Base-by-base conservation (phyloP, 2,329 filamentous ascomycete species). In the Lachnellula arida region DNA sequence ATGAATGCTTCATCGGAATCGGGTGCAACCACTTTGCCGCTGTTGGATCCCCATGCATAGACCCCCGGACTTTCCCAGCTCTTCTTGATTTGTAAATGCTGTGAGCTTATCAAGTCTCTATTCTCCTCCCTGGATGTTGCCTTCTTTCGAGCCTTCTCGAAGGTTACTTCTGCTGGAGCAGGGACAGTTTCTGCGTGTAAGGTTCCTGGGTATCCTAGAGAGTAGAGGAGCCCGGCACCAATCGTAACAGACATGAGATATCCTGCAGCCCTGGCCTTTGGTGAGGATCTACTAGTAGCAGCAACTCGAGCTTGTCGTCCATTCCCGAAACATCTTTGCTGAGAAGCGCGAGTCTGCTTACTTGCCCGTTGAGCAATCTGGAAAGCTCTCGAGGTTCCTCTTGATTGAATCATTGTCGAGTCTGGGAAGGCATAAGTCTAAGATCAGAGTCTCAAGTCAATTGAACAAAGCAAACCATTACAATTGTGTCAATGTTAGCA, bases 21-120 rank as follows among this genome's bases (percentile, higher is more conserved):
- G 1, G 92, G 91, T 43, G 92, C 91, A 39, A 89, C 89, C n/a
- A 96, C 92, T 64, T 81, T 82, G 58, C 91, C 90, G 15, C 78
- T 76, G 67, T 99, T 99, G 17, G 88, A 91, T 0, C 94, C 94
- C 93, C 94, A 99, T 5, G 88, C 85, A 73, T 96, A 97, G 0
- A 97, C 88, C 2, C 92, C 94, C 0, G 94, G 93, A 58, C 89
- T 86, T 72, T 84, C 82, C 79, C 81, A 85, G 72, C 89, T 95
- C 68, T 83, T 84, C 74, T 89, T 91, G 56, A 96, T 88, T 74
- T 97, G 93, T 5, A 90, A 75, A 73, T 96, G 91, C 70, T 96
- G 90, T 11, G 88, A 89, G 68, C 88, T 93, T 64, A 96, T 84
- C 55, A 88, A 73, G 54, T 91, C 88, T 55, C 88, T 75, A 60